These are phyloP conservation scores for Trichoderma lentiforme DNA, from an alignment of 2,329 filamentous ascomycete species.

Conservation along the genomic window DNA sequence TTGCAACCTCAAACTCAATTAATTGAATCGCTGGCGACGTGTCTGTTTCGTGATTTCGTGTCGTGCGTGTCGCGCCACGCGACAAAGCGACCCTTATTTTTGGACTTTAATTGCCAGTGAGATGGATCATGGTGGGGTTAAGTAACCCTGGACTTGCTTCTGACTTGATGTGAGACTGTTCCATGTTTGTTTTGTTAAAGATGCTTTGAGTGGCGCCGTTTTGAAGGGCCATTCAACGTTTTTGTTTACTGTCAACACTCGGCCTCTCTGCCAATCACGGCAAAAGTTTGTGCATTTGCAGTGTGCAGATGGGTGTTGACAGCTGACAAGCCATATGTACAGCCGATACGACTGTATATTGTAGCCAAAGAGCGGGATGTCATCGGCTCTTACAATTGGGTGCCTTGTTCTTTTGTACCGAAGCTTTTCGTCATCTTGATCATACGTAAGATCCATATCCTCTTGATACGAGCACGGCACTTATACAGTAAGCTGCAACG, in stretches of 20 bases:
- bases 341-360: neutral
- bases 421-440: neutral
- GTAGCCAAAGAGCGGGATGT: neutral
- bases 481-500: neutral
- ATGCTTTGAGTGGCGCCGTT: neutral
- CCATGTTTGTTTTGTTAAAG: neutral
- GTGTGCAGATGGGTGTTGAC: neutral
- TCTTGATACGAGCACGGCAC: neutral
- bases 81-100: constrained; percentile 3
- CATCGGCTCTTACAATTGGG: neutral
- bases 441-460: neutral
- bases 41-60: constrained; percentile 46
- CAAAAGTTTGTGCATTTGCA: neutral
- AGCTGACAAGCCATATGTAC: neutral
- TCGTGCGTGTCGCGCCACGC: constrained; percentile 29
- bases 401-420: neutral
- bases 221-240: neutral
- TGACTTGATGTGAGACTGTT: neutral
- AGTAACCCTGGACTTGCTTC: neutral
- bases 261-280: neutral
- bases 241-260: constrained; percentile 12
- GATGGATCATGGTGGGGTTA: constrained; percentile 8
- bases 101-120: neutral
- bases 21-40: constrained; percentile 34
- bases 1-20: constrained; percentile 28